phyloP scores from a whole-genome alignment of 1,139 yeast genomes.

The Saccharomyces hybrid region DNA sequence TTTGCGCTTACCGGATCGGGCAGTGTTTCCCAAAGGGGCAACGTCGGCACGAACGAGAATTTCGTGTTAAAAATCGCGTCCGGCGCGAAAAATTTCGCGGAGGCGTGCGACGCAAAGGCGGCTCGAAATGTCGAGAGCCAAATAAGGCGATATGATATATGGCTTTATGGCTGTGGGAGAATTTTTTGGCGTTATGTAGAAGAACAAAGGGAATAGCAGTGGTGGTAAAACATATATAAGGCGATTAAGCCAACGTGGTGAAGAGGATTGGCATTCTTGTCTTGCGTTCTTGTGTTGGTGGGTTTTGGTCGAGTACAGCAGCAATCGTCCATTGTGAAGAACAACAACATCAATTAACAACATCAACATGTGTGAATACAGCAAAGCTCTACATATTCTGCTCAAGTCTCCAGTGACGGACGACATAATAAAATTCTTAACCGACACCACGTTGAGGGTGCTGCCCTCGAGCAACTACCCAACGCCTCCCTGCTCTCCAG shows the following conservation, averaged over 20 bases:
- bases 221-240: not conserved
- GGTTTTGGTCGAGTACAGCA: not conserved
- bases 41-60: not conserved
- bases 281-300: not conserved
- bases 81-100: not conserved
- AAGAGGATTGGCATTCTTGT: not conserved
- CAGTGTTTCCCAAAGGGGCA: not conserved
- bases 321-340: constrained; percentile 3
- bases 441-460: constrained; percentile 27
- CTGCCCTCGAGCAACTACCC: constrained; percentile 19
- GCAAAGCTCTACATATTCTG: constrained; percentile 25
- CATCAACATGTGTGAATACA: constrained; percentile 22
- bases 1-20: not conserved
- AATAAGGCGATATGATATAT: not conserved
- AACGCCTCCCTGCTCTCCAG: constrained; percentile 14
- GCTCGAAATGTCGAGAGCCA: not conserved
- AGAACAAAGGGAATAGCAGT: not conserved
- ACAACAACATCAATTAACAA: not conserved
- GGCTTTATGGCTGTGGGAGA: not conserved
- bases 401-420: constrained; percentile 33
- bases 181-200: not conserved
- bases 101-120: not conserved
- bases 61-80: not conserved
- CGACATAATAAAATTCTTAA: constrained; percentile 29
- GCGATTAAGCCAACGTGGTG: not conserved